Conservation (phyloP, 2,329 filamentous ascomycete species). For the Fusarium illudens region DNA sequence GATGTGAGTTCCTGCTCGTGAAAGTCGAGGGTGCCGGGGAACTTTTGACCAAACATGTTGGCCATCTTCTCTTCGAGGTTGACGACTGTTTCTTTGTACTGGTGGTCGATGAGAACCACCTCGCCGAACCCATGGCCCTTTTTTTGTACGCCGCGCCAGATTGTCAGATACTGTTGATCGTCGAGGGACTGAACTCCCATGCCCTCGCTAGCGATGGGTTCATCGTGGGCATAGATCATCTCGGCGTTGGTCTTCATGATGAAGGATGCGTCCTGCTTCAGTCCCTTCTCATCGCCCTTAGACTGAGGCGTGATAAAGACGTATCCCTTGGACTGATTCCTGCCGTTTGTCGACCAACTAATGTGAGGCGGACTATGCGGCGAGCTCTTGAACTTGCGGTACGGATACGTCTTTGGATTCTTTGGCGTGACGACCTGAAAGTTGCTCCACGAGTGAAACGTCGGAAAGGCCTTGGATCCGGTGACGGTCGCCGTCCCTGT, state of each 20-base stretch:
- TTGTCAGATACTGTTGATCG: slow-evolving; percentile 44
- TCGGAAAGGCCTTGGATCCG: slow-evolving; percentile 6
- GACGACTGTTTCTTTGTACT: slow-evolving; percentile 36
- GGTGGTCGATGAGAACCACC: slow-evolving; percentile 42
- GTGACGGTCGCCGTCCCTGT: background rate
- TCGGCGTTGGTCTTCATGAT: slow-evolving; percentile 43
- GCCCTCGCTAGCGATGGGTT: slow-evolving; percentile 25
- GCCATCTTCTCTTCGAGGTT: slow-evolving; percentile 16
- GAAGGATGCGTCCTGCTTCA: slow-evolving; percentile 22
- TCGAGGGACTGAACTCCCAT: slow-evolving; percentile 42
- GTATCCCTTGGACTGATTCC: slow-evolving; percentile 37
- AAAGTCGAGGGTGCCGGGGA: slow-evolving; percentile 28
- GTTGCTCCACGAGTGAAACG: slow-evolving; percentile 29
- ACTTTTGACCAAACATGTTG: background rate
- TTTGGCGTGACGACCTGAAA: slow-evolving; percentile 29
- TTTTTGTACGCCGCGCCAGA: slow-evolving; percentile 41
- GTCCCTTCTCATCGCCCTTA: slow-evolving; percentile 1
- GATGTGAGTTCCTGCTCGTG: slow-evolving; percentile 37
- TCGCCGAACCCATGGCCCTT: slow-evolving; percentile 46
- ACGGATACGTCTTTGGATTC: slow-evolving; percentile 23
- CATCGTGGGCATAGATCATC: slow-evolving; percentile 41
- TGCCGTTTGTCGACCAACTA: slow-evolving; percentile 24
- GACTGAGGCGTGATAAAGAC: slow-evolving; percentile 40
- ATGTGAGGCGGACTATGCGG: slow-evolving; percentile 37
- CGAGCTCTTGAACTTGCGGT: slow-evolving; percentile 37